Conservation (phyloP, 345 rosid genomes). For the Physaria fendleri region DNA sequence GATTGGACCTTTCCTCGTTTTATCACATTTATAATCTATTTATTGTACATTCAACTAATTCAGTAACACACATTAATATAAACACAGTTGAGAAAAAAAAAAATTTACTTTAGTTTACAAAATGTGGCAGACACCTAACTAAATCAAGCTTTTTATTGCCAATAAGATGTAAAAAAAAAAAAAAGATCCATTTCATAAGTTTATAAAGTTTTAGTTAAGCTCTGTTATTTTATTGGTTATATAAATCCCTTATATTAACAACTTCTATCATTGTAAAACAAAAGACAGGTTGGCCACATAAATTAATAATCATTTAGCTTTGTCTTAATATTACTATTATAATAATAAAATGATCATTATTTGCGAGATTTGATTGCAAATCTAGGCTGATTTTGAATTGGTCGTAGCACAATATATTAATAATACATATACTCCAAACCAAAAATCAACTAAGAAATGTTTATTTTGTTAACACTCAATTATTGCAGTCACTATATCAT, state of each 20-base stretch:
- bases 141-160: not conserved
- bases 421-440: not conserved
- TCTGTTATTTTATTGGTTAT: not conserved
- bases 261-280: constrained; percentile 33
- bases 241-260: too few species aligned
- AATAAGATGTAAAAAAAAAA: not conserved
- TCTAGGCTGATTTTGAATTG: constrained; percentile 18
- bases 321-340: too few species aligned
- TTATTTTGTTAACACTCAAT: not conserved
- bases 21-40: not conserved
- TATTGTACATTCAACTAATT: not conserved
- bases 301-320: constrained; percentile 9
- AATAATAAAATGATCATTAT: too few species aligned
- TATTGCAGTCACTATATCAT: not conserved
- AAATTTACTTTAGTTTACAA: too few species aligned
- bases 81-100: too few species aligned
- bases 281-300: constrained; percentile 25
- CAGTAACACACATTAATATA: not conserved
- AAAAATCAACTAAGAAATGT: not conserved
- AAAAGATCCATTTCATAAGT: not conserved
- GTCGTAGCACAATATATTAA: constrained; percentile 15
- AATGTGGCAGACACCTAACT: too few species aligned
- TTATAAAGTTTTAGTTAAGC: not conserved
- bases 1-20: not conserved
- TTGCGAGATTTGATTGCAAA: constrained; percentile 23